phyloP scores from a whole-genome alignment of 108 stramenopile genomes.

The Pseudonitzschia delicatissima region DNA sequence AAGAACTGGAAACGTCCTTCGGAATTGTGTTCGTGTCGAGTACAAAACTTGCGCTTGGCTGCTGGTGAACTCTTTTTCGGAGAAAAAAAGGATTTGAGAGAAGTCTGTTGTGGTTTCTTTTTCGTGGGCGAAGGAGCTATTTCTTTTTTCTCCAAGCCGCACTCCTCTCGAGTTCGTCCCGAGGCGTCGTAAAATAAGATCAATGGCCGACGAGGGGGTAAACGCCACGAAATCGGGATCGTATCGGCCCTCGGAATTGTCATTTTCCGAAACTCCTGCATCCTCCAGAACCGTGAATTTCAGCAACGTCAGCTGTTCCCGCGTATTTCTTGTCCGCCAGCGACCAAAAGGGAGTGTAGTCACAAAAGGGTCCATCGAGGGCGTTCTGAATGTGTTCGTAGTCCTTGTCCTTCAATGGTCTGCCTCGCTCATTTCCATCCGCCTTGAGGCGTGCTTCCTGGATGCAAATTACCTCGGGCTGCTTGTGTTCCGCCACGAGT shows the following conservation, averaged over 20 bases:
- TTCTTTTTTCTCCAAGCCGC: neutral
- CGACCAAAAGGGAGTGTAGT: slow-evolving; percentile 32
- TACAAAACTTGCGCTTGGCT: neutral
- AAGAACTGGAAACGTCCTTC: slow-evolving; percentile 53
- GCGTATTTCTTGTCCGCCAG: slow-evolving; percentile 35
- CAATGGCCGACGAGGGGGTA: slow-evolving; percentile 23
- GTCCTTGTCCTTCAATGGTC: slow-evolving; percentile 7
- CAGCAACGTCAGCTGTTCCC: slow-evolving; percentile 36
- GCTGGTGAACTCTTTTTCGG: slow-evolving; percentile 3
- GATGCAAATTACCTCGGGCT: slow-evolving; percentile 35
- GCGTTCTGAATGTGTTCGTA: neutral
- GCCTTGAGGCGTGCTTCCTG: slow-evolving; percentile 40
- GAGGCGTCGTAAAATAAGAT: slow-evolving; percentile 22
- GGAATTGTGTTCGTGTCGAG: slow-evolving; percentile 21
- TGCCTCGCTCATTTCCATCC: neutral
- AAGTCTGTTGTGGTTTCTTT: slow-evolving; percentile 17
- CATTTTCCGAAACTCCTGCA: neutral
- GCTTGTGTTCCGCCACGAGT: neutral
- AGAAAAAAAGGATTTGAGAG: slow-evolving; percentile 32
- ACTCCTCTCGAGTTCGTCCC: slow-evolving; percentile 13
- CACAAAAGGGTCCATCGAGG: slow-evolving; percentile 13
- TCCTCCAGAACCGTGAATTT: slow-evolving; percentile 5
- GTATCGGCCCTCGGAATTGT: neutral
- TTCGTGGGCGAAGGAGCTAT: neutral
- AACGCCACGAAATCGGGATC: slow-evolving; percentile 17